Conservation (phyloP, 306 rosid genomes). For the Oemleria cerasiformis region DNA sequence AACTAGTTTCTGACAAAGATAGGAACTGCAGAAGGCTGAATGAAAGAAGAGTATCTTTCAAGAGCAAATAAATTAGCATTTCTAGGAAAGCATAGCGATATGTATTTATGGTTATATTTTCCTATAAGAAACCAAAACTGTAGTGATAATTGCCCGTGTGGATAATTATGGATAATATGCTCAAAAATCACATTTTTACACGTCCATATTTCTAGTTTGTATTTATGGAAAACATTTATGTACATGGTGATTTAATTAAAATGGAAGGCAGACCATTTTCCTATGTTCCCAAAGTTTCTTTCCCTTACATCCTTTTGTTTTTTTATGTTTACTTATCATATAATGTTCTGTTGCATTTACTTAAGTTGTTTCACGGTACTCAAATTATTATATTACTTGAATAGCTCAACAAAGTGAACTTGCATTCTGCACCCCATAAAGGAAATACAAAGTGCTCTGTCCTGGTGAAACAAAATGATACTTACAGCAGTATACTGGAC, state of each 20-base stretch:
- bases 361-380: no score
- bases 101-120: background rate
- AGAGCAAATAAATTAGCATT: background rate
- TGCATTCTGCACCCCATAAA: slow-evolving; percentile 16
- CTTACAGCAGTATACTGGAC: slow-evolving; percentile 85
- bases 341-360: background rate
- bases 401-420: slow-evolving; percentile 15
- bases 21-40: background rate
- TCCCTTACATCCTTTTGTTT: background rate
- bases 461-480: slow-evolving; percentile 25
- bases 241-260: no score
- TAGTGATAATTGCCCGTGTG: background rate
- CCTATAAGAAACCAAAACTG: background rate
- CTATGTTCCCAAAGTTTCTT: background rate
- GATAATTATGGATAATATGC: no score
- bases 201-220: no score
- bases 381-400: background rate
- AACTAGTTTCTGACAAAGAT: background rate
- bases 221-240: no score
- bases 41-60: background rate
- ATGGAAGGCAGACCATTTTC: no score
- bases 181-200: no score
- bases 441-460: slow-evolving; percentile 12
- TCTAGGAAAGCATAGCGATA: background rate
- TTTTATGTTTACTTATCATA: background rate